A percentile compares a stretch with the other conserved stretches of the same genome.
These are phyloP conservation scores for Mycena galopus DNA, from an alignment of 768 basidiomycete species.

Conservation along the genomic window DNA sequence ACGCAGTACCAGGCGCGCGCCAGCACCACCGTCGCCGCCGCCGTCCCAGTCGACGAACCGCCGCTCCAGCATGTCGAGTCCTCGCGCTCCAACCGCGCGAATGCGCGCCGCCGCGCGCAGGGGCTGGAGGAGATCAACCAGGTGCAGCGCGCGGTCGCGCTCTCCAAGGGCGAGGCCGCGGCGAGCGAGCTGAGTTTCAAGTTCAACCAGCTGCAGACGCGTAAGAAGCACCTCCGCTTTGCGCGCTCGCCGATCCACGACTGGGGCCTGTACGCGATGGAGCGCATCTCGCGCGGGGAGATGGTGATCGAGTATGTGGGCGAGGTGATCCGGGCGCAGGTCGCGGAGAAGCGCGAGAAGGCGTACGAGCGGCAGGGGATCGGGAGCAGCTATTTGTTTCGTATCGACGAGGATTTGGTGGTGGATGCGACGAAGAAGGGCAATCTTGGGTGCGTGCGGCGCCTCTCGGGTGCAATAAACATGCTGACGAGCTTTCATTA, in stretches of 20 bases:
- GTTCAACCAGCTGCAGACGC: constrained; percentile 97
- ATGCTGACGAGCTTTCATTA: constrained; percentile 46
- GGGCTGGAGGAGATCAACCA: constrained; percentile 96
- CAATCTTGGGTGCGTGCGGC: constrained; percentile 82
- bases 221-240: constrained; percentile 98
- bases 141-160: constrained; percentile 82
- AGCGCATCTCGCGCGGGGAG: constrained; percentile 91
- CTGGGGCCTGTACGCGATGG: constrained; percentile 99
- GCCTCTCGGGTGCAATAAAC: constrained; percentile 47
- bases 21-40: constrained; percentile 52
- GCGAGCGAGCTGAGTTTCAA: constrained; percentile 86
- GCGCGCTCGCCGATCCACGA: constrained; percentile 96
- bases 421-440: constrained; percentile 99
- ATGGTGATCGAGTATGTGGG: constrained; percentile 99
- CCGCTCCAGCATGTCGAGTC: constrained; percentile 73
- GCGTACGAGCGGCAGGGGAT: constrained; percentile 97
- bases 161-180: constrained; percentile 81
- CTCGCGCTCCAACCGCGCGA: constrained; percentile 92
- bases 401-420: constrained; percentile 97
- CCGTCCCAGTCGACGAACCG: constrained; percentile 61
- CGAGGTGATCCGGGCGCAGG: constrained; percentile 93
- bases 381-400: constrained; percentile 96
- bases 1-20: constrained; percentile 85
- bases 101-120: constrained; percentile 90
- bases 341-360: constrained; percentile 98